These are phyloP conservation scores for Epichloe scottii DNA, from an alignment of 2,329 filamentous ascomycete genomes.

Conservation along the genomic window DNA sequence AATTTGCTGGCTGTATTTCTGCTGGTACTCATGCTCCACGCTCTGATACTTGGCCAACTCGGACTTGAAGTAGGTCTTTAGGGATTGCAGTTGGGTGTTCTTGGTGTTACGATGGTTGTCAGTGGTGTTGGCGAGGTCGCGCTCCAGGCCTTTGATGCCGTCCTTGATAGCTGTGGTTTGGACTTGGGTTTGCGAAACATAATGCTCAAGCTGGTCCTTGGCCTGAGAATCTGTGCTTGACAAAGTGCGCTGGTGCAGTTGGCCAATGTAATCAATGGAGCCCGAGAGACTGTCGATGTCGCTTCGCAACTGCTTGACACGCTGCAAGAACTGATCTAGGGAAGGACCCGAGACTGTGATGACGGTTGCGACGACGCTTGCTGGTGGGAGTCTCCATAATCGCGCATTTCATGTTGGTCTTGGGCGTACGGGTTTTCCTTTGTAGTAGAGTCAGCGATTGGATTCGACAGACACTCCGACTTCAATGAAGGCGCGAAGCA, in stretches of 20 bases:
- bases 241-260: slow-evolving; percentile 60
- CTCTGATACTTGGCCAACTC: slow-evolving; percentile 58
- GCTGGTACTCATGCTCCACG: slow-evolving; percentile 59
- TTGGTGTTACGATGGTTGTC: slow-evolving; percentile 53
- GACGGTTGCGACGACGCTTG: slow-evolving; percentile 19
- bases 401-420: slow-evolving; percentile 42
- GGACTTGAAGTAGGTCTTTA: slow-evolving; percentile 61
- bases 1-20: slow-evolving; percentile 65
- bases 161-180: slow-evolving; percentile 67
- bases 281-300: slow-evolving; percentile 55
- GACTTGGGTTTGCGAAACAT: slow-evolving; percentile 57
- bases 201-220: slow-evolving; percentile 48
- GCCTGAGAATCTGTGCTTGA: slow-evolving; percentile 48
- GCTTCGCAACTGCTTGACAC: slow-evolving; percentile 53
- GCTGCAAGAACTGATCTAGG: slow-evolving; percentile 55
- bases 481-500: not conserved
- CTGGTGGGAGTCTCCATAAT: slow-evolving; percentile 24
- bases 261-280: slow-evolving; percentile 54
- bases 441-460: not conserved
- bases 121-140: slow-evolving; percentile 51
- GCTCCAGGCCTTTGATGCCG: slow-evolving; percentile 64
- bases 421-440: slow-evolving; percentile 9
- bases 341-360: slow-evolving; percentile 25
- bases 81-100: slow-evolving; percentile 52
- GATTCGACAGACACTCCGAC: not conserved